Evolutionary conservation across 352 stramenopile species (phyloP).

Genomic region (Phytophthora litchii): DNA sequence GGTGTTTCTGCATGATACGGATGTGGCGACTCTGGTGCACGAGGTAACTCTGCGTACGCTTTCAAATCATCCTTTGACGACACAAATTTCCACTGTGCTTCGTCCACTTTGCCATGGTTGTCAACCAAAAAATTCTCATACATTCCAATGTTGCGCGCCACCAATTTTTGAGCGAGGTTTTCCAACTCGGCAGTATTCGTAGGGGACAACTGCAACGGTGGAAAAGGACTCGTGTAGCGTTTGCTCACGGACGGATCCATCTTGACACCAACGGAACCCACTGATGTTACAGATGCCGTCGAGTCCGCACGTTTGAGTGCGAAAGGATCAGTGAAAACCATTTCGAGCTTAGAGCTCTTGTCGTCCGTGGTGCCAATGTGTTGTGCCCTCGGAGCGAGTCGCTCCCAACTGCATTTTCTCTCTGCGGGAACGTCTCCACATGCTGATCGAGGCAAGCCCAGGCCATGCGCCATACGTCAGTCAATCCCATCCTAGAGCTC

Average conservation of each 20-base stretch:
- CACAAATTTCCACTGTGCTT: constrained; percentile 39
- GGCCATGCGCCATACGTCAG: constrained; percentile 40
- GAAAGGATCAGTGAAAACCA: constrained; percentile 32
- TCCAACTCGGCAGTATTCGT: constrained; percentile 22
- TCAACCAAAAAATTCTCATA: constrained; percentile 45
- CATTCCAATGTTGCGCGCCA: constrained; percentile 26
- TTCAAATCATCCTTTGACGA: constrained; percentile 32
- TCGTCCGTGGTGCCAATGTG: constrained; percentile 10
- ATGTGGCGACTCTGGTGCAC: neutral
- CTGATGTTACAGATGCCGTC: neutral
- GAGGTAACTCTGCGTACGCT: constrained; percentile 28
- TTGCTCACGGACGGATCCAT: constrained; percentile 27
- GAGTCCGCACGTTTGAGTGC: constrained; percentile 12
- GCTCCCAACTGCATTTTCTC: neutral
- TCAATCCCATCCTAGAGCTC: constrained; percentile 35
- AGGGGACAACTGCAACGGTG: constrained; percentile 37
- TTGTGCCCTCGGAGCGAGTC: constrained; percentile 18
- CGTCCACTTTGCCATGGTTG: constrained; percentile 33
- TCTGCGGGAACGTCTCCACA: constrained; percentile 15
- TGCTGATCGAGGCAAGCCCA: constrained; percentile 21
- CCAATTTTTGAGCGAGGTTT: constrained; percentile 32
- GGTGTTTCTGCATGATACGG: constrained; percentile 22
- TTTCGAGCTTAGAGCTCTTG: constrained; percentile 5
- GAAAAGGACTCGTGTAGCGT: constrained; percentile 38
- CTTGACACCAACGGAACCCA: constrained; percentile 4